Conservation (phyloP, 768 basidiomycete genomes). For the Lentinula sp. region DNA sequence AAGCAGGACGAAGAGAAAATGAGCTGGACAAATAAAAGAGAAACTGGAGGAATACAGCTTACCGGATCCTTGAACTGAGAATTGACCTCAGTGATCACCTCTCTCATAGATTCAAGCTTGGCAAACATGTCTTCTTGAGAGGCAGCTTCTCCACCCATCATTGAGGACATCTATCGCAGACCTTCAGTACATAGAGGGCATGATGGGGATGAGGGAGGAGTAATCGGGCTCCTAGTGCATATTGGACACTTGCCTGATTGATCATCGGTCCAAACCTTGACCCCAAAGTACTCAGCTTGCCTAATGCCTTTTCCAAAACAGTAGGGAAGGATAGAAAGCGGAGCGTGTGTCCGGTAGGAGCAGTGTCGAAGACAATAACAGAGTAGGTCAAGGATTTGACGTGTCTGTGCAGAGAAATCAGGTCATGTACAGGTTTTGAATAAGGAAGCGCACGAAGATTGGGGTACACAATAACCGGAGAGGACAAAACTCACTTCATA, state of each 20-base stretch:
- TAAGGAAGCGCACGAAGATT: neutral
- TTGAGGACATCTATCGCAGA: conserved; percentile 71
- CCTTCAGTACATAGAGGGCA: neutral
- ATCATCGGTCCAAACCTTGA: conserved; percentile 98
- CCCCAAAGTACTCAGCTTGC: conserved; percentile 89
- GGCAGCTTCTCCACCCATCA: conserved; percentile 91
- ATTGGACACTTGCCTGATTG: conserved; percentile 47
- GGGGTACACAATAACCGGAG: too few species aligned
- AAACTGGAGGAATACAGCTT: conserved; percentile 21
- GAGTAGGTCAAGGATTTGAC: conserved; percentile 99
- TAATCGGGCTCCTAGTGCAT: neutral
- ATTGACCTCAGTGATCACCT: conserved; percentile 97
- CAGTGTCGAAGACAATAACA: conserved; percentile 99
- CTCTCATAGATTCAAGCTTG: conserved; percentile 95
- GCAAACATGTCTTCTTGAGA: conserved; percentile 99
- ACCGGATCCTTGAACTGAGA: conserved; percentile 99
- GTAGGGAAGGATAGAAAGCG: conserved; percentile 99
- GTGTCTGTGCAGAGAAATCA: conserved; percentile 51
- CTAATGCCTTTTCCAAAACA: conserved; percentile 94
- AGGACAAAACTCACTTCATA: conserved; percentile 75
- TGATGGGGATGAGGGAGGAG: neutral
- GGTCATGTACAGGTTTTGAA: neutral
- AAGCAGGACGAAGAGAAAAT: too few species aligned
- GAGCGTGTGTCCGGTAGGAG: conserved; percentile 96
- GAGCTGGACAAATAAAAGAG: neutral